Base-by-base conservation (phyloP, 2,329 filamentous ascomycete species). In the Beauveria asiatica region DNA sequence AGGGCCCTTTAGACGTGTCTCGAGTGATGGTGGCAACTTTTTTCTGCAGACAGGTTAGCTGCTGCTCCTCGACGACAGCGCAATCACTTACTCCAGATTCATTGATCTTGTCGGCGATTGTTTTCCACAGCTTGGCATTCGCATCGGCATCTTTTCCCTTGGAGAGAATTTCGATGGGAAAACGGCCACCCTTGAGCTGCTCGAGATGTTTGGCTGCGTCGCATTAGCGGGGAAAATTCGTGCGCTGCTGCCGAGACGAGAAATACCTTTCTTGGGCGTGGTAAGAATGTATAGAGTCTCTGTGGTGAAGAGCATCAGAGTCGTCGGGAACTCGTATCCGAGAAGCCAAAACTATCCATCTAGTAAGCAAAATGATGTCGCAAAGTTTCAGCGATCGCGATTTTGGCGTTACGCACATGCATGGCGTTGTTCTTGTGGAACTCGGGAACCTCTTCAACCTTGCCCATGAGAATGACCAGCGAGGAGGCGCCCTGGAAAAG, bases 271-370 rank as follows among this genome's bases (percentile, higher is more conserved):
- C 78, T 99, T 99, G 62, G 90, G 88, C 6, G 94, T 99, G 7
- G 94, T 99, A 65, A 99, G 86, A 62, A 97, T 88, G 76, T 94
- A 95, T 67, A 97, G 81, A 51, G 86, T 85, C 63, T 97, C 94
- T 63, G 87, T 78, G 1, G 93, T 97, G 73, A 99, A 86, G 57
- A 99, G 82, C 80, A 99, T 91, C 64, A 99, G 80, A 0, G 94
- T 99, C 44, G 93, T 92, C 39, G 94, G 94, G 70, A 99, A 99
- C 74, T 99, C 94, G 80, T 99, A 99, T 69, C 94, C 94, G 64
- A 99, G 84, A 59, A 99, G 82, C 95, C 95, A 99, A 76, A 97
- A 96, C 92, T 97, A 73, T 62, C 65, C 46, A 63, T 50, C 52
- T 42, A 27, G 27, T 50, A 57, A 57, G 52, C 25, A 45, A 30